These are phyloP conservation scores for Cyamopsis tetragonoloba DNA, from an alignment of 306 rosid genomes.

Conservation along the genomic window DNA sequence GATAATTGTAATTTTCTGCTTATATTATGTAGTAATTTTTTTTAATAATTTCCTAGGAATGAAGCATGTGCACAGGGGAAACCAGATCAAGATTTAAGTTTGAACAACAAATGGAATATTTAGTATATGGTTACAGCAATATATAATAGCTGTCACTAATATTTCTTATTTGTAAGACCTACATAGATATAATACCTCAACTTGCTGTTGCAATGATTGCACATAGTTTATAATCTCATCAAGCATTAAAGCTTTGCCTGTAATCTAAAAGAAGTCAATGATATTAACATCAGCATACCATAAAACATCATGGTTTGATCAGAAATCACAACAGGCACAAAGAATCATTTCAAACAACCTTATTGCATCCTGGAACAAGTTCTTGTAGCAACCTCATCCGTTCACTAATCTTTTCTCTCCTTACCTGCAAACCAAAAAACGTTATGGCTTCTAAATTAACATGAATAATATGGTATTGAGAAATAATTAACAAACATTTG, in stretches of 20 bases:
- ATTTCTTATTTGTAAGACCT: neutral
- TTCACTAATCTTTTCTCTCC: constrained; percentile 88
- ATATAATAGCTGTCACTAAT: neutral
- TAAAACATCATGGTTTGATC: neutral
- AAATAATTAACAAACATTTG: neutral
- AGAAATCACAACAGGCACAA: constrained; percentile 3
- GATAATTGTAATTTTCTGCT: neutral
- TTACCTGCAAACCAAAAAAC: constrained; percentile 46
- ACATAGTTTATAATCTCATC: constrained; percentile 89
- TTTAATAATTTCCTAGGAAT: too few relatives aligned
- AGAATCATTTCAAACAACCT: constrained; percentile 38
- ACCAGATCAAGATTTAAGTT: neutral
- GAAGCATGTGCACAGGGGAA: neutral
- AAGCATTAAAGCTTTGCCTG: constrained; percentile 85
- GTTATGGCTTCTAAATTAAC: neutral
- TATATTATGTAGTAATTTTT: too few relatives aligned
- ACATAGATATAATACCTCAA: constrained; percentile 55
- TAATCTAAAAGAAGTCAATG: constrained; percentile 47
- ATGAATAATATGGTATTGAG: neutral
- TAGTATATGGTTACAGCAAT: neutral
- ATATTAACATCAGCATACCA: neutral
- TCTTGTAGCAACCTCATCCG: constrained; percentile 86
- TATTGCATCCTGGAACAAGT: constrained; percentile 84
- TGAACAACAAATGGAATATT: neutral
- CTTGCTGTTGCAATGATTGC: constrained; percentile 86